A percentile compares a stretch with the other conserved stretches of the same genome.
Evolutionary conservation across 768 basidiomycete species (phyloP).

Genomic region (Suillus weaverae): DNA sequence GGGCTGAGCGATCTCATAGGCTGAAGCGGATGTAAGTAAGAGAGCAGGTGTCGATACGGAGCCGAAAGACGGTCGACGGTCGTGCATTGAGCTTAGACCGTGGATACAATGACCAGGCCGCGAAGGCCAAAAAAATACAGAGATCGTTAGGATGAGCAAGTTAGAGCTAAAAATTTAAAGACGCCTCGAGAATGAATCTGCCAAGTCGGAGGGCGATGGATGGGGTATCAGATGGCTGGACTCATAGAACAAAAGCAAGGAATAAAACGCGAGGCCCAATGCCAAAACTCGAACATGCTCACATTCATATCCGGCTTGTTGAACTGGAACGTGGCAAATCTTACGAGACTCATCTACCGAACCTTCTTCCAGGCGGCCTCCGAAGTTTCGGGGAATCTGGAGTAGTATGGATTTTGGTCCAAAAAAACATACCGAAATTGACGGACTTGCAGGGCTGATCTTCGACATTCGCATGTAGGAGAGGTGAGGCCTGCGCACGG

Average conservation of each 20-base stretch:
- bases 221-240: constrained; percentile 29
- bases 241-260: constrained; percentile 31
- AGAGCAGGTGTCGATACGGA: constrained; percentile 19
- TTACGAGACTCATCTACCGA: constrained; percentile 28
- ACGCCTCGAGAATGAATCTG: constrained; percentile 11
- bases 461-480: constrained; percentile 5
- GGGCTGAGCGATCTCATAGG: constrained; percentile 20
- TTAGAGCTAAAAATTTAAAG: neutral
- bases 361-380: neutral
- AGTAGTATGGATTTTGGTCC: neutral
- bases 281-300: constrained; percentile 25
- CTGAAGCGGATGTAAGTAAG: constrained; percentile 15
- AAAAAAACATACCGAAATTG: constrained; percentile 8
- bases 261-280: constrained; percentile 24
- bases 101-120: neutral
- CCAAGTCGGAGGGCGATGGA: constrained; percentile 19
- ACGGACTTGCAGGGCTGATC: neutral
- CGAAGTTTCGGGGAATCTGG: neutral
- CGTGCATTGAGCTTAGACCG: neutral
- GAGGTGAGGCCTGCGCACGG: neutral
- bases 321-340: constrained; percentile 27
- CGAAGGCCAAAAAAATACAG: neutral
- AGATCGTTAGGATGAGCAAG: constrained; percentile 1
- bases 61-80: constrained; percentile 11
- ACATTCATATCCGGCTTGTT: constrained; percentile 14